Evolutionary conservation across 1,284 basidiomycete genomes (phyloP).

Genomic region (Ganoderma leucocontextum): DNA sequence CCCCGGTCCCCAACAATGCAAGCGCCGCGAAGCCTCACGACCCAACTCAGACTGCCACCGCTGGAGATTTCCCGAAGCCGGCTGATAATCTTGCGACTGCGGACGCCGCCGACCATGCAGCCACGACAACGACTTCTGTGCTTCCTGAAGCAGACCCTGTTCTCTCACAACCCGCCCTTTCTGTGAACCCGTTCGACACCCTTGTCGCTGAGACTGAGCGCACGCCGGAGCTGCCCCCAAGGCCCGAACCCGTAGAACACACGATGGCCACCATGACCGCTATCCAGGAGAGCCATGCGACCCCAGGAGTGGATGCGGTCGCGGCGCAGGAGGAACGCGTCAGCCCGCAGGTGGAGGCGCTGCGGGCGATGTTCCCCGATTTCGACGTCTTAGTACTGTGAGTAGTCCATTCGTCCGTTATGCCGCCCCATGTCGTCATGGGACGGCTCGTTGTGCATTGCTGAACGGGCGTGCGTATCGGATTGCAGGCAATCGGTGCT

Average conservation of each 20-base stretch:
- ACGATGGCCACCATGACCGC: slow-evolving; percentile 18
- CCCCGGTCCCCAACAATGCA: slow-evolving; percentile 7
- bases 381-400: slow-evolving; percentile 76
- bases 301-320: not conserved
- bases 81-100: slow-evolving; percentile 2
- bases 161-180: slow-evolving; percentile 2
- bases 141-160: slow-evolving; percentile 1
- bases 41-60: slow-evolving; percentile 5
- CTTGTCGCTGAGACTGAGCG: slow-evolving; percentile 11
- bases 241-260: slow-evolving; percentile 18
- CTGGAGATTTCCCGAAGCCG: slow-evolving; percentile 10
- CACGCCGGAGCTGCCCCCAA: slow-evolving; percentile 34
- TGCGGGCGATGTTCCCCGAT: slow-evolving; percentile 82
- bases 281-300: not conserved
- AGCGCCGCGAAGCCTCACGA: slow-evolving; percentile 19
- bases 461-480: not conserved
- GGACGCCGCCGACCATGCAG: slow-evolving; percentile 4
- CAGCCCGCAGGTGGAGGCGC: slow-evolving; percentile 55
- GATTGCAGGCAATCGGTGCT: slow-evolving; percentile 65
- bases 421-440: not conserved
- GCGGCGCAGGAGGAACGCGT: slow-evolving; percentile 28
- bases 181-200: slow-evolving; percentile 23
- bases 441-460: not conserved
- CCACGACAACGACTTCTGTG: not conserved
- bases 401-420: slow-evolving; percentile 37